Evolutionary conservation across 306 rosid genomes (phyloP).

Genomic region (Prunus persica): Prunus_persica_NCBIv2 NC_034012.1:823001-823500

Average conservation of each 20-base stretch:
- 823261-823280: slow-evolving; percentile 57
- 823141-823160: slow-evolving; percentile 44
- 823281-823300: slow-evolving; percentile 36
- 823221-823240: slow-evolving; percentile 63
- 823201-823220: slow-evolving; percentile 74
- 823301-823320: slow-evolving; percentile 30
- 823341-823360: slow-evolving; percentile 11
- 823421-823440: background rate
- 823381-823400: background rate
- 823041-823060: background rate
- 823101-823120: background rate
- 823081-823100: background rate
- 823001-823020: background rate
- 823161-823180: slow-evolving; percentile 66
- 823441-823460: slow-evolving; percentile 28
- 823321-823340: slow-evolving; percentile 3
- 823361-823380: background rate
- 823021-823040: background rate
- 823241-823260: slow-evolving; percentile 80
- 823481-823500: slow-evolving; percentile 31
- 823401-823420: background rate
- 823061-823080: too few relatives aligned
- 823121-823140: background rate
- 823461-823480: slow-evolving; percentile 41
- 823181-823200: slow-evolving; percentile 76